These are phyloP conservation scores for Candolleomyces eurysporus DNA, from an alignment of 768 basidiomycete genomes.

Conservation along the genomic window DNA sequence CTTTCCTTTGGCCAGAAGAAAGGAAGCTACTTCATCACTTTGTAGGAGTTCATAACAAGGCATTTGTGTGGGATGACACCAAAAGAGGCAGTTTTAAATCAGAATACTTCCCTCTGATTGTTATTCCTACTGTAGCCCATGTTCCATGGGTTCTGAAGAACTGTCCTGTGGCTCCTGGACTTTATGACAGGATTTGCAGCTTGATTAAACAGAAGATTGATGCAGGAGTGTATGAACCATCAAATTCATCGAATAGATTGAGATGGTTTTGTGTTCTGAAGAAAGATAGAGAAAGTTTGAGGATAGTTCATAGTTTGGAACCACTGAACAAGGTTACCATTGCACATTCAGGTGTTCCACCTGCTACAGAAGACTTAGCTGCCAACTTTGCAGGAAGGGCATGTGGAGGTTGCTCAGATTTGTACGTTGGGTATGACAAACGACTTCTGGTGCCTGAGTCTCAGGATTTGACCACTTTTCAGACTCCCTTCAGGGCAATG, in stretches of 20 bases:
- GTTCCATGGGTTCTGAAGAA: conserved; percentile 8
- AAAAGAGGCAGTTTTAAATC: conserved; percentile 14
- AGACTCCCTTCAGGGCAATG: conserved; percentile 8
- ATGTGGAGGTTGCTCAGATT: conserved; percentile 2
- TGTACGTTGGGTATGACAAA: conserved; percentile 10
- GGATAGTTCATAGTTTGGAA: conserved; percentile 33
- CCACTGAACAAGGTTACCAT: conserved; percentile 33
- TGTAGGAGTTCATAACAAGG: conserved; percentile 10
- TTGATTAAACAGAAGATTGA: conserved; percentile 26
- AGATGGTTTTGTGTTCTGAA: conserved; percentile 38
- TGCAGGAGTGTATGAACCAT: conserved; percentile 30
- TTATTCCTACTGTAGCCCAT: conserved; percentile 11
- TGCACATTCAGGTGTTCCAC: conserved; percentile 25
- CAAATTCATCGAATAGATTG: conserved; percentile 30
- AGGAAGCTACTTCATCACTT: conserved; percentile 14
- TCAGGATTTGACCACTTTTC: conserved; percentile 10
- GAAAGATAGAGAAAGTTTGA: conserved; percentile 28
- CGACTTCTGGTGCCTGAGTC: neutral
- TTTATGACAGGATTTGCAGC: conserved; percentile 8
- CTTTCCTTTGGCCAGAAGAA: conserved; percentile 18
- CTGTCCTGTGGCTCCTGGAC: conserved; percentile 14
- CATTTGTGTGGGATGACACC: conserved; percentile 18
- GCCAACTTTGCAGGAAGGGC: conserved; percentile 14
- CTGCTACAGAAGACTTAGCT: conserved; percentile 25
- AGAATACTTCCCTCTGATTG: conserved; percentile 15